Evolutionary conservation across 441 rosid species (phyloP), one percentile per base, ranked within the genome.

Genomic region (Syzygium syzygioides): DNA sequence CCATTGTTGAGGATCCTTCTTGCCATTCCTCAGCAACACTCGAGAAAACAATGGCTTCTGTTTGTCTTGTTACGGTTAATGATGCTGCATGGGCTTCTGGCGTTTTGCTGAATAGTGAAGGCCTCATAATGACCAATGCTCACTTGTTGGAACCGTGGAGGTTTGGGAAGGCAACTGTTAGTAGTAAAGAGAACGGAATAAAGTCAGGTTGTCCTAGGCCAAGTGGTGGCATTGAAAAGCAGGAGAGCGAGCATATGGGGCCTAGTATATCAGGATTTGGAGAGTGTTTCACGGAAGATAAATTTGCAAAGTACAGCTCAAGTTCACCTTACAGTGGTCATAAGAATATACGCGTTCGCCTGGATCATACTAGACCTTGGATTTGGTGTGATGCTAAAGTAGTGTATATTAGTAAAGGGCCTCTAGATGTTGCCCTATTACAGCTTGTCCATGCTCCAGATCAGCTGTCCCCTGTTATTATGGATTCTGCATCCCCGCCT

Each of bases 131-230:
- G 86, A 96, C 99, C 79, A 98, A 96, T 90, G 99, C 99, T 89
- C 99, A 97, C 94, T 91, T 98, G 87, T 92, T 97, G 90, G 99
- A 97, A 91, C 99, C 99, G 3, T 96, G 99, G 99, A 96, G 99
- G 89, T 96, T 95, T 93, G 98, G 99, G 34, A 96, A 94, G 92
- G 91, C 96, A 90, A 89, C 93, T 86, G 91, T 91, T 32, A 87
- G 79, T 89, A 94, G 95, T 79, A 91, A 91, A 91, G 91, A 89
- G 86, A 53, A 90, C 87, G 79, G 79, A 88, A 91, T 84, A 28
- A 87, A 87, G 87, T 86, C 88, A 8, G 91, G 79, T 85, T 91
- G 91, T 89, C 89, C 90, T 28, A 48, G 86, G 71, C 87, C 86
- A 66, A 76, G 57, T 83, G 90, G 88, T 90, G 91, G 87, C 84